These are phyloP conservation scores for Artemisia annua DNA, from an alignment of 129 eudicot species.

Conservation along the genomic window DNA sequence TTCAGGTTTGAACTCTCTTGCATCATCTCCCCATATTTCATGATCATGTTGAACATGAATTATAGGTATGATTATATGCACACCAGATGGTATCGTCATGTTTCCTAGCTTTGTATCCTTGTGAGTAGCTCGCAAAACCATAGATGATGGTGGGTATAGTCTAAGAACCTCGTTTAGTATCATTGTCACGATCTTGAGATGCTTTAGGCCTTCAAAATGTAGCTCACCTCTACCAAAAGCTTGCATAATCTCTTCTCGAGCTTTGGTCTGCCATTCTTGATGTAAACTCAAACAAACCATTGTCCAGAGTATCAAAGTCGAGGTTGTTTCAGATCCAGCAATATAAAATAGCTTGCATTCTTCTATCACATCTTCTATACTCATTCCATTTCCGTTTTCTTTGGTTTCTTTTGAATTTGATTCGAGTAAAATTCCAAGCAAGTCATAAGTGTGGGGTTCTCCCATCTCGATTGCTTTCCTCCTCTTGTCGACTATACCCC, in stretches of 20 bases:
- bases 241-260: constrained; percentile 41
- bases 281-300: constrained; percentile 40
- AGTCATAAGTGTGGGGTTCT: constrained; percentile 18
- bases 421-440: constrained; percentile 36
- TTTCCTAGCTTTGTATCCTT: constrained; percentile 34
- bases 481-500: constrained; percentile 16
- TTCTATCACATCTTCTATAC: constrained; percentile 40
- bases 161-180: constrained; percentile 42
- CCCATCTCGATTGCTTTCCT: constrained; percentile 31
- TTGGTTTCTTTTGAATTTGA: constrained; percentile 28
- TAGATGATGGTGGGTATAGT: constrained; percentile 32
- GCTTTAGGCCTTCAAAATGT: constrained; percentile 35
- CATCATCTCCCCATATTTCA: constrained; percentile 51
- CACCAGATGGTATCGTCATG: constrained; percentile 32
- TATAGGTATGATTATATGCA: constrained; percentile 28
- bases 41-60: constrained; percentile 39
- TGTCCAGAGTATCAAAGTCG: constrained; percentile 43
- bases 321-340: constrained; percentile 51
- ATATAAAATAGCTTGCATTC: constrained; percentile 52
- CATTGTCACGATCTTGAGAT: constrained; percentile 40
- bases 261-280: constrained; percentile 42
- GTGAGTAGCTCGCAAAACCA: neutral
- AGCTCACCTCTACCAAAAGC: constrained; percentile 31
- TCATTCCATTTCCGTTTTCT: constrained; percentile 27
- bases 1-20: constrained; percentile 49